Evolutionary conservation across 73 alveolate species (phyloP).

Genomic region (Symbiodinium natans): DNA sequence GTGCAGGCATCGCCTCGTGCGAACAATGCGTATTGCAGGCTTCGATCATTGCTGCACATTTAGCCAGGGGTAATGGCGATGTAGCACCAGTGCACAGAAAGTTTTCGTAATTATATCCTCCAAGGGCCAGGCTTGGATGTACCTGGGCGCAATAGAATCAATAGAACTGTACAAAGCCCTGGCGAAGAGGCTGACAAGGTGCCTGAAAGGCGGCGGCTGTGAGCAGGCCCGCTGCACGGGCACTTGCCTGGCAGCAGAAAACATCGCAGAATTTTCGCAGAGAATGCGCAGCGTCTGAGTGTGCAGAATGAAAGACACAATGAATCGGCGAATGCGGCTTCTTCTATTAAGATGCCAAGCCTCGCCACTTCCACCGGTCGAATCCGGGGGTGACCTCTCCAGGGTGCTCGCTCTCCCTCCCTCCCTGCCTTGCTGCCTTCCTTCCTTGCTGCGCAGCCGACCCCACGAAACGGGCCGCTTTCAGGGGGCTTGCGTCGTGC

Average conservation of each 20-base stretch:
- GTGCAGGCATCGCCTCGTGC: background rate
- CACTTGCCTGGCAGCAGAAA: background rate
- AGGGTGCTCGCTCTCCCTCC: too few species aligned
- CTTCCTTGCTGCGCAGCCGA: too few species aligned
- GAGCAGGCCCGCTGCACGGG: background rate
- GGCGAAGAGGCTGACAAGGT: background rate
- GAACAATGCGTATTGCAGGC: too few species aligned
- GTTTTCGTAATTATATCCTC: too few species aligned
- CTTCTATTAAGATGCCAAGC: background rate
- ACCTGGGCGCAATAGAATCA: background rate
- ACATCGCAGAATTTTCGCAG: too few species aligned
- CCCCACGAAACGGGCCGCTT: too few species aligned
- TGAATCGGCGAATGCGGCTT: background rate
- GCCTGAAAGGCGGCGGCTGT: constrained; percentile 20
- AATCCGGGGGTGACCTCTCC: background rate
- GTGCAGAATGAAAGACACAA: background rate
- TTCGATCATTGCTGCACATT: too few species aligned
- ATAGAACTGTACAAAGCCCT: background rate
- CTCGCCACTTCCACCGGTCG: background rate
- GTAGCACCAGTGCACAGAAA: too few species aligned
- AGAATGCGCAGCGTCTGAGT: background rate
- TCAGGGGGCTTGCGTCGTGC: too few species aligned
- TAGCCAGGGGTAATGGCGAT: too few species aligned
- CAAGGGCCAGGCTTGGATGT: background rate
- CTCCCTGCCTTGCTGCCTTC: too few species aligned